A percentile compares a stretch with the other conserved stretches of the same genome.
phyloP scores from a whole-genome alignment of 1,139 yeast species.

The Torulaspora globosa region DNA sequence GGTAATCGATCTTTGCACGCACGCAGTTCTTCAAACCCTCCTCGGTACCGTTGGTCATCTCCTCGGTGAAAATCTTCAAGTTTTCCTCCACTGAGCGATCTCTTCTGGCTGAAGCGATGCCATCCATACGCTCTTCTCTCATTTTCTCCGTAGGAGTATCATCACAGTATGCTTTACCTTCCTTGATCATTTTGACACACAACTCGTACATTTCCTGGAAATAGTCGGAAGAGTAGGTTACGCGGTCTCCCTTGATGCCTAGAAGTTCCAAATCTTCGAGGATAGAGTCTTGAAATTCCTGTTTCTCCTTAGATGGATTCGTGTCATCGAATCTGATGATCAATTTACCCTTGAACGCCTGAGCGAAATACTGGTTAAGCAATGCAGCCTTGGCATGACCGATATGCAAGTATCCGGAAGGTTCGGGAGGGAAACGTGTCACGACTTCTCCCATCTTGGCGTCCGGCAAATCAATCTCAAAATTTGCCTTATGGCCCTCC shows the following conservation, averaged over 20 bases:
- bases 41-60: constrained; percentile 90
- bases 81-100: constrained; percentile 89
- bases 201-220: constrained; percentile 84
- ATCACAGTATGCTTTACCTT: constrained; percentile 94
- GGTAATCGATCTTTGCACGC: constrained; percentile 91
- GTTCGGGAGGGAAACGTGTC: constrained; percentile 88
- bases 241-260: constrained; percentile 85
- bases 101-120: constrained; percentile 85
- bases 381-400: constrained; percentile 98
- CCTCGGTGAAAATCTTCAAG: constrained; percentile 74
- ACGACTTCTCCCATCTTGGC: constrained; percentile 93
- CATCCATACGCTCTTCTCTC: constrained; percentile 98
- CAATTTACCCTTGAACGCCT: constrained; percentile 87
- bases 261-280: constrained; percentile 81
- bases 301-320: constrained; percentile 92
- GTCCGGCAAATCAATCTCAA: constrained; percentile 84
- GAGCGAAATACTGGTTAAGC: constrained; percentile 91
- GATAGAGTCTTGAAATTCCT: constrained; percentile 87
- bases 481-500: constrained; percentile 82
- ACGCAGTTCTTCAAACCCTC: constrained; percentile 84
- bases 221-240: constrained; percentile 89
- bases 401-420: constrained; percentile 90
- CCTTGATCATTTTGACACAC: constrained; percentile 80
- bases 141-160: constrained; percentile 88
- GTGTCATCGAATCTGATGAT: constrained; percentile 96